These are phyloP conservation scores for Fusarium coicis DNA, from an alignment of 2,329 filamentous ascomycete species.

Conservation along the genomic window DNA sequence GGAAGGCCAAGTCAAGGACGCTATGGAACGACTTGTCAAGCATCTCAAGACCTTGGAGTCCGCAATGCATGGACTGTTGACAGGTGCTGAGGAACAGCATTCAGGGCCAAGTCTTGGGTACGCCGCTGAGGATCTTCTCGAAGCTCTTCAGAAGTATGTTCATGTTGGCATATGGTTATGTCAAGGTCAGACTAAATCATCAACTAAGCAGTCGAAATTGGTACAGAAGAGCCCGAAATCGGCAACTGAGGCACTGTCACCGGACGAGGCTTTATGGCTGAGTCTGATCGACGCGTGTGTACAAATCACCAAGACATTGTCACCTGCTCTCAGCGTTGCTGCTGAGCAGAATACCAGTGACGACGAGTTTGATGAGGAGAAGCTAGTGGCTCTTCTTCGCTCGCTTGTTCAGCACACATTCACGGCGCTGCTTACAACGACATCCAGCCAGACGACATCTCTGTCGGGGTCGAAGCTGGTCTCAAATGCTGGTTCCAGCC, in stretches of 20 bases:
- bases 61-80: constrained; percentile 78
- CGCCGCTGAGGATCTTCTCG: constrained; percentile 77
- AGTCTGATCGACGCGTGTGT: constrained; percentile 70
- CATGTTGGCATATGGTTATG: constrained; percentile 97
- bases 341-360: constrained; percentile 42
- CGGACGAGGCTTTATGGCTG: constrained; percentile 69
- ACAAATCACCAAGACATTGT: constrained; percentile 72
- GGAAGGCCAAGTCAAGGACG: constrained; percentile 83
- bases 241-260: constrained; percentile 57
- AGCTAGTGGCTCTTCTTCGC: constrained; percentile 75
- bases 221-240: constrained; percentile 63
- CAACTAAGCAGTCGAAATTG: constrained; percentile 55
- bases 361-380: constrained; percentile 63
- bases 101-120: constrained; percentile 63
- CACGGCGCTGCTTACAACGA: constrained; percentile 83
- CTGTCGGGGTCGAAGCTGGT: constrained; percentile 49
- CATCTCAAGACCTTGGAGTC: constrained; percentile 85
- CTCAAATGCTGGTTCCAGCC: constrained; percentile 61
- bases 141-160: constrained; percentile 86
- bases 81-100: constrained; percentile 67
- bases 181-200: constrained; percentile 79
- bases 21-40: constrained; percentile 84
- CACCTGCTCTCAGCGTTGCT: constrained; percentile 60
- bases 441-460: constrained; percentile 62
- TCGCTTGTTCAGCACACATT: constrained; percentile 90